A percentile compares a stretch with the other conserved stretches of the same genome.
Evolutionary conservation across 2,329 filamentous ascomycete genomes (phyloP).

Genomic region (Sarocladium oryzae): DNA sequence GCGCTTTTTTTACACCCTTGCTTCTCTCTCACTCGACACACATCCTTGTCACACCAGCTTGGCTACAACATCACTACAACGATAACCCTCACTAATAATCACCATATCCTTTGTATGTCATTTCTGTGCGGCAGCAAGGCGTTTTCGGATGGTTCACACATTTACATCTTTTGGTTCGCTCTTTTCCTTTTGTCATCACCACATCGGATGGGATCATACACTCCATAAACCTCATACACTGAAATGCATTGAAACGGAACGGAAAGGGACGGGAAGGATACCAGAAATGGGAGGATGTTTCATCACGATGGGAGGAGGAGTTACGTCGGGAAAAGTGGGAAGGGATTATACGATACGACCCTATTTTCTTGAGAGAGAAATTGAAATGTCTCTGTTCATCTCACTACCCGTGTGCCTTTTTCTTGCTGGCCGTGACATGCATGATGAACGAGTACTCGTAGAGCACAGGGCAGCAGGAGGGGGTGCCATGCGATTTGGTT

Average conservation of each 20-base stretch:
- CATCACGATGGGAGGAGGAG: not conserved
- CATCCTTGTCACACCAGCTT: no score
- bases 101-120: not conserved
- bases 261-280: not conserved
- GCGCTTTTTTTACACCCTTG: not conserved
- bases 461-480: no score
- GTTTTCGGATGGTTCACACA: not conserved
- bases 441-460: no score
- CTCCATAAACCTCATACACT: slow-evolving; percentile 3
- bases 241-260: not conserved
- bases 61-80: slow-evolving; percentile 1
- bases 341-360: not conserved
- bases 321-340: no score
- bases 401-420: not conserved
- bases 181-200: not conserved
- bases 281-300: not conserved
- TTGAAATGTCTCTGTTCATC: slow-evolving; percentile 7
- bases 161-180: not conserved
- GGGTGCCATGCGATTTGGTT: not conserved
- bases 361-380: not conserved
- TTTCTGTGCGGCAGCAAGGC: slow-evolving; percentile 4
- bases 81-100: slow-evolving; percentile 6
- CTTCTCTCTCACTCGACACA: no score
- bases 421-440: not conserved
- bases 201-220: not conserved